A percentile compares a stretch with the other conserved stretches of the same genome.
phyloP scores from a whole-genome alignment of 2,329 filamentous ascomycete species.

The Penicillium sclerotiorum region DNA sequence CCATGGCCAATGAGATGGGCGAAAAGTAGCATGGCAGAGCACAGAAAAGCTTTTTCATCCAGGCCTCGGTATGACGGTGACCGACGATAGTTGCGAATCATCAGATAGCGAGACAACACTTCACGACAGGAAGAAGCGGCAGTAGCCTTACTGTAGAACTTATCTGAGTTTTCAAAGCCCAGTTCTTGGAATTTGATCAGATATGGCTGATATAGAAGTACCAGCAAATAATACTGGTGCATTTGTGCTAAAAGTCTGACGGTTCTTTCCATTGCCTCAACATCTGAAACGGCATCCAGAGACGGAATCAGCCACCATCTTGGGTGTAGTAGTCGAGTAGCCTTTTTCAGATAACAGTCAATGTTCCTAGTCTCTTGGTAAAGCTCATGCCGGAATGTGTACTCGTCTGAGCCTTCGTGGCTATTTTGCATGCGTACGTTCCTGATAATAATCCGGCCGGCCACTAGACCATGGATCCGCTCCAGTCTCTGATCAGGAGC shows the following conservation, averaged over 20 bases:
- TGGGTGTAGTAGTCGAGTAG: slow-evolving; percentile 17
- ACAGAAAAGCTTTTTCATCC: slow-evolving; percentile 23
- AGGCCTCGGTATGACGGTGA: slow-evolving; percentile 20
- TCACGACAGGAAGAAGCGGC: slow-evolving; percentile 24
- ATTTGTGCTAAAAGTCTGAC: slow-evolving; percentile 20
- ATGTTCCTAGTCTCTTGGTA: slow-evolving; percentile 21
- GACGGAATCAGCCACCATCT: slow-evolving; percentile 15
- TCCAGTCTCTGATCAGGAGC: slow-evolving; percentile 12
- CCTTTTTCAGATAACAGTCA: slow-evolving; percentile 21
- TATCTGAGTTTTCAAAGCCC: background rate
- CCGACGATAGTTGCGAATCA: slow-evolving; percentile 17
- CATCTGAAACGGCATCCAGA: slow-evolving; percentile 3
- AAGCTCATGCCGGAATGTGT: background rate
- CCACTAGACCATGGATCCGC: slow-evolving; percentile 15
- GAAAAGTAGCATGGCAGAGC: slow-evolving; percentile 20
- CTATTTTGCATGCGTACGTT: slow-evolving; percentile 18
- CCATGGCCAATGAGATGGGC: slow-evolving; percentile 21
- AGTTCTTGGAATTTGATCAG: slow-evolving; percentile 2
- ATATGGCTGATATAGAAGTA: slow-evolving; percentile 26
- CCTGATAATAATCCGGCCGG: slow-evolving; percentile 18
- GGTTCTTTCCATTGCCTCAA: slow-evolving; percentile 13
- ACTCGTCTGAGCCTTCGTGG: background rate
- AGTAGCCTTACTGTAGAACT: slow-evolving; percentile 19
- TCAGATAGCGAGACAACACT: slow-evolving; percentile 18
- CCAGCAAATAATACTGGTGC: slow-evolving; percentile 27